Conservation (phyloP, 306 rosid species). For the Prunus mongolica region DNA sequence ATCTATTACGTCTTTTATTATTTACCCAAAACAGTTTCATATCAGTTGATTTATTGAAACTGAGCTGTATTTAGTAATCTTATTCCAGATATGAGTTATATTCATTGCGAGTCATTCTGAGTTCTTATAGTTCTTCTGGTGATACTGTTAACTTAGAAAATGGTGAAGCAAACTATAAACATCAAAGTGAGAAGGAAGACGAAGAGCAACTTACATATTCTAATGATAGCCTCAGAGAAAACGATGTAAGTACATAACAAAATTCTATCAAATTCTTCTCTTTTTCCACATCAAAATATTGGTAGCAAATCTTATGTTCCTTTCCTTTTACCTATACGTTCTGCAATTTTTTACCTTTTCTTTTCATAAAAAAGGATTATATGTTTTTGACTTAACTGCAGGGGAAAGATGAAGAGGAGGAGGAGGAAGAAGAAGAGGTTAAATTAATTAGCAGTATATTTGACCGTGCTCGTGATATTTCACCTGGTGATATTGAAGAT, state of each 20-base stretch:
- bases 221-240: conserved; percentile 35
- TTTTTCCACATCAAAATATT: conserved; percentile 17
- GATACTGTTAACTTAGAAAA: conserved; percentile 38
- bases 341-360: conserved; percentile 11
- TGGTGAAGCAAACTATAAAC: conserved; percentile 36
- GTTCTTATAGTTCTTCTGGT: conserved; percentile 15
- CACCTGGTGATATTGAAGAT: conserved; percentile 43
- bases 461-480: conserved; percentile 41
- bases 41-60: neutral
- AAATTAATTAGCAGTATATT: conserved; percentile 74
- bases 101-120: conserved; percentile 5
- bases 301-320: neutral
- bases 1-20: neutral
- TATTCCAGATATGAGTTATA: neutral
- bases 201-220: conserved; percentile 49
- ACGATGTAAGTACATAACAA: conserved; percentile 42
- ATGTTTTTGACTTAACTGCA: conserved; percentile 15
- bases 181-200: conserved; percentile 32
- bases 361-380: conserved; percentile 19
- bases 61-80: neutral
- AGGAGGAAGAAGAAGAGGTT: conserved; percentile 81
- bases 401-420: conserved; percentile 42
- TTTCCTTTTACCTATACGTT: neutral
- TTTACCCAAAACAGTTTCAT: neutral
- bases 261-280: neutral